Evolutionary conservation across 2,329 filamentous ascomycete genomes (phyloP).

Genomic region (Sphaerulina vaccinii): DNA sequence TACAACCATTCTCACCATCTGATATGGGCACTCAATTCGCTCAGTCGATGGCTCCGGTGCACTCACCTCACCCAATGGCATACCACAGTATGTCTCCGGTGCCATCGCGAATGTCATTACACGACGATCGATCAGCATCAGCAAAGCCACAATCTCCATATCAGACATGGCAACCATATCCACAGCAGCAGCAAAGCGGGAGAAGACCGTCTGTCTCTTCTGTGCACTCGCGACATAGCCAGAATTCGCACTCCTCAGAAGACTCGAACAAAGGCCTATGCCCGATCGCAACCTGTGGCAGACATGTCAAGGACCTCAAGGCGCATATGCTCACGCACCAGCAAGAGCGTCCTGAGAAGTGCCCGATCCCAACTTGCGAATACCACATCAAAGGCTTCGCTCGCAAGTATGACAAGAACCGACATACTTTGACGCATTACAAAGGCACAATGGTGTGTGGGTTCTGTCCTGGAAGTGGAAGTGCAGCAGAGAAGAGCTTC

Average conservation of each 20-base stretch:
- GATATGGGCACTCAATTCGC: conserved; percentile 44
- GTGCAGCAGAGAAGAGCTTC: conserved; percentile 88
- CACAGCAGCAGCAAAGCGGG: conserved; percentile 37
- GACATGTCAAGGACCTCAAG: conserved; percentile 85
- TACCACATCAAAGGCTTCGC: conserved; percentile 92
- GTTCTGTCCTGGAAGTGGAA: conserved; percentile 87
- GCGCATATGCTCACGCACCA: conserved; percentile 95
- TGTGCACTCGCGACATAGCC: conserved; percentile 64
- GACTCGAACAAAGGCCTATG: conserved; percentile 67
- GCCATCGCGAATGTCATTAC: conserved; percentile 54
- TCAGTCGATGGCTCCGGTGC: conserved; percentile 40
- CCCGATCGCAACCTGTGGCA: conserved; percentile 79
- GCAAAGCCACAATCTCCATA: conserved; percentile 57
- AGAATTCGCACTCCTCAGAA: conserved; percentile 37
- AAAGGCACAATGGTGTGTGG: conserved; percentile 97
- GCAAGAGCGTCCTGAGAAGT: conserved; percentile 88
- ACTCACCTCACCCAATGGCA: conserved; percentile 44
- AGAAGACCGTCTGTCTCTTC: conserved; percentile 70
- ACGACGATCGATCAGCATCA: conserved; percentile 43
- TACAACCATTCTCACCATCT: conserved; percentile 51
- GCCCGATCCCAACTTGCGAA: conserved; percentile 86
- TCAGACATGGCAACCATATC: conserved; percentile 54
- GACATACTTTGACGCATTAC: conserved; percentile 91
- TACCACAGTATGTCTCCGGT: conserved; percentile 60
- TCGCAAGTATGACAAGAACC: conserved; percentile 93